Percentiles rank a stretch among this genome's conserved stretches.
phyloP scores from a whole-genome alignment of 805 yeast species.

The Kuraishia floccosa region DNA sequence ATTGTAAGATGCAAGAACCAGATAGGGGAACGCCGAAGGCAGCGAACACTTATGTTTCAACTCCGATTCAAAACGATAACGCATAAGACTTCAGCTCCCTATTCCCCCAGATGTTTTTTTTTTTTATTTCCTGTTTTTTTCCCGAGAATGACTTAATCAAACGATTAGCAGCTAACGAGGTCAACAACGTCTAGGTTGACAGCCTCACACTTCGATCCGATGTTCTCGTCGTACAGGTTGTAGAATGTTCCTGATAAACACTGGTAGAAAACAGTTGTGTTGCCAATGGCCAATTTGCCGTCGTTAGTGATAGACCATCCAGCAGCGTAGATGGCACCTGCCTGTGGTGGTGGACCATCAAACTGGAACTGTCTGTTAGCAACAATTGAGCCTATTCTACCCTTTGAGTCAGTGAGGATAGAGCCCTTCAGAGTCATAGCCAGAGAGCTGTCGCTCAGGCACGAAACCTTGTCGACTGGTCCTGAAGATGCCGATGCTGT shows the following conservation, averaged over 20 bases:
- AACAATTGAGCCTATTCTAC: slow-evolving; percentile 49
- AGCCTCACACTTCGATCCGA: slow-evolving; percentile 32
- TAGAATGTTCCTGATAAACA: slow-evolving; percentile 46
- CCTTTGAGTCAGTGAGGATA: slow-evolving; percentile 31
- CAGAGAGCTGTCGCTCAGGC: slow-evolving; percentile 25
- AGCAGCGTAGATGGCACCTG: slow-evolving; percentile 40
- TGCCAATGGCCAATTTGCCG: slow-evolving; percentile 38
- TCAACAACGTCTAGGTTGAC: slow-evolving; percentile 33
- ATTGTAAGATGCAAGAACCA: no score
- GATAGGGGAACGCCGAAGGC: no score
- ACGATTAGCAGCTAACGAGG: slow-evolving; percentile 28
- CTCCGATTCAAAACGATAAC: no score
- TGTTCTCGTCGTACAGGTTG: slow-evolving; percentile 41
- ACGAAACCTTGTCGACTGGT: slow-evolving; percentile 18
- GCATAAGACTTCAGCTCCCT: no score
- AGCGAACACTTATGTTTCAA: no score
- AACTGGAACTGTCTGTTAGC: slow-evolving; percentile 58
- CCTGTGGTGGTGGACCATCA: slow-evolving; percentile 59
- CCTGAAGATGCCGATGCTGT: slow-evolving; percentile 32
- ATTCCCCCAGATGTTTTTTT: no score
- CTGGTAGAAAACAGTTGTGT: slow-evolving; percentile 36
- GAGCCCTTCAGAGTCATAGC: slow-evolving; percentile 28
- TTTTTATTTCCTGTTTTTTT: no score
- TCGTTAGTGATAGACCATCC: slow-evolving; percentile 36
- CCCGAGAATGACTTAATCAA: no score